A percentile compares a stretch with the other conserved stretches of the same genome.
Evolutionary conservation across 208 protist genomes (phyloP).

Genomic region (Leishmania gerbilli): DNA sequence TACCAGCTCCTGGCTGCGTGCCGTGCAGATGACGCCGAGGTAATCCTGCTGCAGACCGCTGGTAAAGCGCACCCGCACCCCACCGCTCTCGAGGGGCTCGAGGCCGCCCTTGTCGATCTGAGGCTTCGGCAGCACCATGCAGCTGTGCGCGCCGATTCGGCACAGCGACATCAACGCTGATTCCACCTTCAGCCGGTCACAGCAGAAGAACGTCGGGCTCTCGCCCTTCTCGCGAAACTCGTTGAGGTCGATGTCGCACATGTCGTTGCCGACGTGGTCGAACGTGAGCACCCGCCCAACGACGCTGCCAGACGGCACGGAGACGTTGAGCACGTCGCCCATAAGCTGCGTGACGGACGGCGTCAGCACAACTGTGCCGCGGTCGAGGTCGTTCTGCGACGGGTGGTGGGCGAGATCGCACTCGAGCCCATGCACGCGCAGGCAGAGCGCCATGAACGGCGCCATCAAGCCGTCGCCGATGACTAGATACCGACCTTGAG

Average conservation of each 20-base stretch:
- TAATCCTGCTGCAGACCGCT: conserved; percentile 85
- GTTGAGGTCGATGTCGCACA: conserved; percentile 93
- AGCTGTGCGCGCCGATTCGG: conserved; percentile 79
- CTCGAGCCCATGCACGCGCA: conserved; percentile 87
- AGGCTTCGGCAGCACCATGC: conserved; percentile 80
- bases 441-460: conserved; percentile 92
- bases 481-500: conserved; percentile 84
- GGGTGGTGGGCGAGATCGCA: conserved; percentile 85
- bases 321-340: conserved; percentile 91
- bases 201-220: conserved; percentile 94
- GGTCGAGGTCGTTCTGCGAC: conserved; percentile 72
- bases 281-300: conserved; percentile 89
- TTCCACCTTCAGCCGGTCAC: conserved; percentile 87
- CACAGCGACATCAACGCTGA: conserved; percentile 85
- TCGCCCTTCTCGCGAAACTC: conserved; percentile 93
- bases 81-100: conserved; percentile 78
- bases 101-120: conserved; percentile 78
- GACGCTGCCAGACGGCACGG: conserved; percentile 89
- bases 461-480: conserved; percentile 91
- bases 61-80: conserved; percentile 85
- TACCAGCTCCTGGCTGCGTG: conserved; percentile 68
- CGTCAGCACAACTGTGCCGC: conserved; percentile 87
- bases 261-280: conserved; percentile 92
- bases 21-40: conserved; percentile 88
- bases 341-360: conserved; percentile 92